Evolutionary conservation across 2,329 filamentous ascomycete genomes (phyloP).

Genomic region (Penicillium brasilianum): DNA sequence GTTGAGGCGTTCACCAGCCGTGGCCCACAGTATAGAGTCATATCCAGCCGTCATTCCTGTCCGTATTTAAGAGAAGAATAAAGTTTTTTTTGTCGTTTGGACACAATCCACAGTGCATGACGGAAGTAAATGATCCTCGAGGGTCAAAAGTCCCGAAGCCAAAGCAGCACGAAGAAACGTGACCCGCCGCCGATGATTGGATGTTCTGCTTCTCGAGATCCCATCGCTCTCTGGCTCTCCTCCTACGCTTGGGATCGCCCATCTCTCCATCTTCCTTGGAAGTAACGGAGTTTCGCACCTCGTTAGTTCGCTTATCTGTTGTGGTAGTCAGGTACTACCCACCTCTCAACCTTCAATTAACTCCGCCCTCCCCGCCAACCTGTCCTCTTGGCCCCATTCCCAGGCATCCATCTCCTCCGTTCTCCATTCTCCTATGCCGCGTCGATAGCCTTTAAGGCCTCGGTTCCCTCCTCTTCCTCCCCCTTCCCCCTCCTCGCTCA

Average conservation of each 20-base stretch:
- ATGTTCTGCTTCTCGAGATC: constrained; percentile 27
- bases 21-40: constrained; percentile 4
- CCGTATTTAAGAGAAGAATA: neutral
- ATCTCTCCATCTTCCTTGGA: constrained; percentile 3
- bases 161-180: constrained; percentile 23
- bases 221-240: constrained; percentile 18
- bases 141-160: neutral
- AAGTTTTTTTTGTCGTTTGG: neutral
- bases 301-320: constrained; percentile 13
- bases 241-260: constrained; percentile 8
- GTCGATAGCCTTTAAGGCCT: constrained; percentile 23
- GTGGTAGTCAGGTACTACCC: constrained; percentile 31
- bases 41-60: neutral
- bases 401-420: constrained; percentile 21
- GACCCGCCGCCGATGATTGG: constrained; percentile 34
- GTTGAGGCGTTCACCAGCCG: neutral
- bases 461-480: constrained; percentile 14
- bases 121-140: neutral
- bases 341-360: constrained; percentile 9
- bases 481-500: constrained; percentile 8
- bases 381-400: constrained; percentile 29
- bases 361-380: constrained; percentile 26
- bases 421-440: constrained; percentile 29
- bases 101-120: neutral
- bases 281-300: constrained; percentile 10